Evolutionary conservation across 768 basidiomycete species (phyloP), one percentile per base, ranked within the genome.

Genomic region (Exsudoporus frostii): DNA sequence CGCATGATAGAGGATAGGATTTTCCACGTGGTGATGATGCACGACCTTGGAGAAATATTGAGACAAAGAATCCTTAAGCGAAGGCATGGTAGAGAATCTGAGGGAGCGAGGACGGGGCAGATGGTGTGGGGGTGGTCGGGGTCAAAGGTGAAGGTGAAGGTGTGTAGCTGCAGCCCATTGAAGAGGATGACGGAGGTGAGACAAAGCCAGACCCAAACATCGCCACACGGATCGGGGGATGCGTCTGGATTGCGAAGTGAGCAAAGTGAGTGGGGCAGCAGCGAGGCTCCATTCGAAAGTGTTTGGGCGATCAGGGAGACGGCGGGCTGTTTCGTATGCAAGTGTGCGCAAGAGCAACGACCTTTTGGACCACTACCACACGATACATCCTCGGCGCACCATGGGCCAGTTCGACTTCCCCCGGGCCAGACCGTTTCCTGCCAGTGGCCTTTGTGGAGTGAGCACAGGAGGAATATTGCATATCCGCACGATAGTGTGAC

Each of bases 31-130:
- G 4, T 6, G 27, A 40, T 57, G 55, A 30, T 57, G 51, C 3
- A 58, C 48, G 17, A 49, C 48, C 8, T 50, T 58, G 20, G 56
- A 46, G 34, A 58, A 50, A 37, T 58, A 59, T 3, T 53, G 56
- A 2, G 44, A 29, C 3, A 58, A 13, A 0, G 42, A 7, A 9
- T 39, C 43, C n/a, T 33, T 51, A 24, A 52, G 32, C 8, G 48
- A 7, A 34, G 27, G 47, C 55, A 55, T 56, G 17, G 27, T 5
- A 13, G 20, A 17, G 19, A 7, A 4, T 25, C 39, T 1, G 20
- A 43, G 27, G 13, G 20, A 4, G 25, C 4, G 25, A 11, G 27
- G 43, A 13, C 4, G 43, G n/a, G 3, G 13, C 20, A 39, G 20
- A 7, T 7, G 27, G 7, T 7, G 25, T 6, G 15, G 6, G 25